Percentiles rank a stretch among this genome's conserved stretches.
phyloP scores from a whole-genome alignment of 2,329 filamentous ascomycete genomes.

The Neopestalotiopsis sp. region DNA sequence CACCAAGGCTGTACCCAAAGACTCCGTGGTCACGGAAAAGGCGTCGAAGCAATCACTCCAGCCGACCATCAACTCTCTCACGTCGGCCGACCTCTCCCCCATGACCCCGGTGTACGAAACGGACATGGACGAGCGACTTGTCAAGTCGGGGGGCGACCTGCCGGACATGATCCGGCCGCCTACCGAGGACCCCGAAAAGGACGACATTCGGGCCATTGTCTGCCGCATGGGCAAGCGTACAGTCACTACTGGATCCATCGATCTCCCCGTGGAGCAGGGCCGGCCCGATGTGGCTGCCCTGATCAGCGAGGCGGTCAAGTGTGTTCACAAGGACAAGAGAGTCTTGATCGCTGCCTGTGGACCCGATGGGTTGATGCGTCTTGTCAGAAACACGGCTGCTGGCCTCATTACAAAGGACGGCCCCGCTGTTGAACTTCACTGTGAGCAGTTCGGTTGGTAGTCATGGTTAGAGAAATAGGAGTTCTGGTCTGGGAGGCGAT shows the following conservation, averaged over 20 bases:
- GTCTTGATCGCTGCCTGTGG: slow-evolving; percentile 56
- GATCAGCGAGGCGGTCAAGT: slow-evolving; percentile 44
- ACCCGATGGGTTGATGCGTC: slow-evolving; percentile 48
- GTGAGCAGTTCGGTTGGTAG: slow-evolving; percentile 55
- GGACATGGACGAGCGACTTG: slow-evolving; percentile 14
- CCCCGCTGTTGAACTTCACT: slow-evolving; percentile 56
- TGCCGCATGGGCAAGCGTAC: slow-evolving; percentile 20
- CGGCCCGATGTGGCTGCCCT: slow-evolving; percentile 47
- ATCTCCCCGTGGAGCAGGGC: slow-evolving; percentile 41
- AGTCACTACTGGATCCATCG: slow-evolving; percentile 24
- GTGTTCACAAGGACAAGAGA: slow-evolving; percentile 40
- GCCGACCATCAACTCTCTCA: slow-evolving; percentile 3
- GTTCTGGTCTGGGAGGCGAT: neutral
- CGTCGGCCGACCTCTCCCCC: slow-evolving; percentile 10
- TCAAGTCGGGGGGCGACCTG: slow-evolving; percentile 11
- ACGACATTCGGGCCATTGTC: slow-evolving; percentile 21
- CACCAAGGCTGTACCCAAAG: slow-evolving; percentile 30
- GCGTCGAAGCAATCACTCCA: slow-evolving; percentile 18
- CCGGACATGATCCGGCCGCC: slow-evolving; percentile 24
- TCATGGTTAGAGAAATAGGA: neutral
- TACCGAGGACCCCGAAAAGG: slow-evolving; percentile 29
- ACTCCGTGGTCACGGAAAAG: slow-evolving; percentile 17
- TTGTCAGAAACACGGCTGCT: slow-evolving; percentile 51
- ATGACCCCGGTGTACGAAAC: slow-evolving; percentile 10
- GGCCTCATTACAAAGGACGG: slow-evolving; percentile 48